Conservation (phyloP, 2,329 filamentous ascomycete genomes). For the Elsinoe australis region DNA sequence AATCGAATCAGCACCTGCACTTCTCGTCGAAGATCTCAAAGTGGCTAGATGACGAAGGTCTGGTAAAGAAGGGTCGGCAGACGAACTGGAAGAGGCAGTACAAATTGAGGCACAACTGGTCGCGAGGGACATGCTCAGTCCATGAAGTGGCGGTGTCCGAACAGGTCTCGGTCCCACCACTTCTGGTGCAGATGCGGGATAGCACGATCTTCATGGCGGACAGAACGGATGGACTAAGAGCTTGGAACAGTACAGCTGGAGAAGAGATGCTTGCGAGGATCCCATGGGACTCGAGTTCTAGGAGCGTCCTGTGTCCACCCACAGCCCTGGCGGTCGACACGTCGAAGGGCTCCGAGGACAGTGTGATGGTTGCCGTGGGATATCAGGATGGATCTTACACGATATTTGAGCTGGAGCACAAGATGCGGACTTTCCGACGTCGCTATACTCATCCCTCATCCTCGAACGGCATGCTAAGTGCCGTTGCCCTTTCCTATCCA, state of each 20-base stretch:
- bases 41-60: slow-evolving; percentile 55
- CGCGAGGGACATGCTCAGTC: slow-evolving; percentile 69
- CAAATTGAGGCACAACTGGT: slow-evolving; percentile 85
- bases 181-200: slow-evolving; percentile 70
- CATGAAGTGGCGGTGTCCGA: slow-evolving; percentile 63
- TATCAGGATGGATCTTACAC: slow-evolving; percentile 65
- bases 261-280: slow-evolving; percentile 52
- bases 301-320: slow-evolving; percentile 34
- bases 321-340: slow-evolving; percentile 59
- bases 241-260: slow-evolving; percentile 56
- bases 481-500: slow-evolving; percentile 64
- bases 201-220: slow-evolving; percentile 75
- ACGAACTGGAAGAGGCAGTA: slow-evolving; percentile 86
- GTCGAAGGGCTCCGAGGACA: slow-evolving; percentile 22
- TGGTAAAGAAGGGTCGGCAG: slow-evolving; percentile 43
- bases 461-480: slow-evolving; percentile 57
- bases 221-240: slow-evolving; percentile 59
- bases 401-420: slow-evolving; percentile 55
- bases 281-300: slow-evolving; percentile 21
- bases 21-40: slow-evolving; percentile 51
- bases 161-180: slow-evolving; percentile 45
- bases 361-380: slow-evolving; percentile 52
- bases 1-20: slow-evolving; percentile 32
- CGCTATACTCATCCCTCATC: slow-evolving; percentile 56
- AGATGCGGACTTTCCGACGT: slow-evolving; percentile 38